Evolutionary conservation across 1,139 yeast genomes (phyloP), one percentile per base, ranked within the genome.

Genomic region (Taiozyma sp.): DNA sequence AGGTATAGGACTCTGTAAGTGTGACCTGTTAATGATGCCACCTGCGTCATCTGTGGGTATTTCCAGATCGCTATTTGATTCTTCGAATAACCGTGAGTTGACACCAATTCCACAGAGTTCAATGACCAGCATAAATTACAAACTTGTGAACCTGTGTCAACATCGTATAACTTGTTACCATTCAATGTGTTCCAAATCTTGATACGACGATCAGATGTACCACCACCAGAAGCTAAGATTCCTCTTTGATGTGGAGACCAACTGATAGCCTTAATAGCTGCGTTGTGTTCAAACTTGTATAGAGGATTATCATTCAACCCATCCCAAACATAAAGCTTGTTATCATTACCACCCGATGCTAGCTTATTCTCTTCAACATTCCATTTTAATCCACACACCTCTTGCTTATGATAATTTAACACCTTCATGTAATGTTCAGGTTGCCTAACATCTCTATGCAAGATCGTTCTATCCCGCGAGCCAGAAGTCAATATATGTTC

Each of bases 231-330:
- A 0, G 98, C 98, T 49, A 93, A 69, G 4, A 91, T 77, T 0
- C 98, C 98, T 52, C 98, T 74, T 64, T 89, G 96, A 65, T 93
- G 98, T 0, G 99, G 98, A 1, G 96, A 88, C 99, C 99, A 93
- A 1, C 96, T 88, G 49, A 93, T 79, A 1, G 98, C 99, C 68
- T 91, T 93, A 6, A 93, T 96, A 0, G 99, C 99, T 0, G 99
- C 98, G 22, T 80, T 81, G 64, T 93, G 99, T 56, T 89, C 96
- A 61, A 91, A 87, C 54, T 77, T 83, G 64, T 84, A 80, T 35
- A 89, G 67, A 1, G 99, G 98, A 63, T 67, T 77, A 14, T 80
- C 76, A 51, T 78, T 76, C 43, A 87, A 67, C 1, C 95, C 96
- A 63, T 89, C 96, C 95, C 97, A 95, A 9, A 90, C 85, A 58